phyloP scores from a whole-genome alignment of 1,284 basidiomycete species.

The Golubevia pallescens region DNA sequence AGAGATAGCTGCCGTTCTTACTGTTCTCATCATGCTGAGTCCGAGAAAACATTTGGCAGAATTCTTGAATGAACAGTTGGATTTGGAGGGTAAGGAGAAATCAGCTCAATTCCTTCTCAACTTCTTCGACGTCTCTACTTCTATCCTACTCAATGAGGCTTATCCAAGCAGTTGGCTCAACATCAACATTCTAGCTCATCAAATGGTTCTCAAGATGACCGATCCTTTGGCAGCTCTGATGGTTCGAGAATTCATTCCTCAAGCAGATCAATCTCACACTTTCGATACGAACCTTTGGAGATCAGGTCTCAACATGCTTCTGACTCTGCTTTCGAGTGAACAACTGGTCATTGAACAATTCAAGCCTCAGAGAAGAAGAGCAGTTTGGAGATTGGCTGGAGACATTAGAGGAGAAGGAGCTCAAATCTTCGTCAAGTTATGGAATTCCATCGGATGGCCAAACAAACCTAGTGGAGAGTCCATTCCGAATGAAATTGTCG shows the following conservation, averaged over 20 bases:
- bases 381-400: slow-evolving; percentile 92
- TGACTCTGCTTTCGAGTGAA: slow-evolving; percentile 84
- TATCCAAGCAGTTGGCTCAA: slow-evolving; percentile 93
- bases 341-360: slow-evolving; percentile 93
- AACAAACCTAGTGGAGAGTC: background rate
- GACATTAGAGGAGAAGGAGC: slow-evolving; percentile 93
- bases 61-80: slow-evolving; percentile 70
- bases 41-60: slow-evolving; percentile 78
- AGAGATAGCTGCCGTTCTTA: slow-evolving; percentile 83
- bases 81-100: slow-evolving; percentile 39
- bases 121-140: slow-evolving; percentile 81
- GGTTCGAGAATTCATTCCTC: slow-evolving; percentile 80
- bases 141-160: slow-evolving; percentile 84
- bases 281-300: slow-evolving; percentile 85
- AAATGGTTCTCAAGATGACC: slow-evolving; percentile 84
- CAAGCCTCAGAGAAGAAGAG: slow-evolving; percentile 86
- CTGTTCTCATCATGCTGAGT: slow-evolving; percentile 80
- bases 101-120: slow-evolving; percentile 75
- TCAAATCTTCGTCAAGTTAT: slow-evolving; percentile 79
- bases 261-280: slow-evolving; percentile 69
- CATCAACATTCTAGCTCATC: slow-evolving; percentile 86
- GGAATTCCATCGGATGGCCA: slow-evolving; percentile 84
- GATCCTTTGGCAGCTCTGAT: slow-evolving; percentile 80
- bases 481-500: background rate
- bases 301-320: slow-evolving; percentile 79